These are phyloP conservation scores for Rhodotorula kratochvilovae DNA, from an alignment of 768 basidiomycete genomes.

Conservation along the genomic window DNA sequence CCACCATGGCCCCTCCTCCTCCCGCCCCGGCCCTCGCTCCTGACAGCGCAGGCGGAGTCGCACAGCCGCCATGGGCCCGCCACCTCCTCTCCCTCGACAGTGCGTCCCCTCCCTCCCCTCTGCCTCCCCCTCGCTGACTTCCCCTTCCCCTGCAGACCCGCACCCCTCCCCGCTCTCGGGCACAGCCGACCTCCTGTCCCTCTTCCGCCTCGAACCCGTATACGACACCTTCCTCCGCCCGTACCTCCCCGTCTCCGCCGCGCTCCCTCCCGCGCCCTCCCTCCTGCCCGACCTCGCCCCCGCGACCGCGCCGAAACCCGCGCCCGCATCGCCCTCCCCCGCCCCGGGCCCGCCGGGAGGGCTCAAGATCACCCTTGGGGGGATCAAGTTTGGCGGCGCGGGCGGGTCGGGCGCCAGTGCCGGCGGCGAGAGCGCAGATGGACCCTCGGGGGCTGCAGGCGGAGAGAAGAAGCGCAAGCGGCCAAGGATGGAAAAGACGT, in stretches of 20 bases:
- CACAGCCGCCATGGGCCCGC: neutral
- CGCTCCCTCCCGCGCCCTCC: neutral
- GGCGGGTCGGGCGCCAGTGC: neutral
- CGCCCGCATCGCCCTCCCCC: neutral
- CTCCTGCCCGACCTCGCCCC: neutral
- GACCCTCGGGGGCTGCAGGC: neutral
- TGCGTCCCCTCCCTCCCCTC: neutral
- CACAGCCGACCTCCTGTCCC: slow-evolving; percentile 36
- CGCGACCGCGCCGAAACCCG: neutral
- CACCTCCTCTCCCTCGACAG: slow-evolving; percentile 4
- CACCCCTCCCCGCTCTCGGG: slow-evolving; percentile 29
- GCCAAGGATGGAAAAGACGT: slow-evolving; percentile 41
- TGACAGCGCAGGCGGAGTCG: no score
- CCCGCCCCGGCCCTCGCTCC: no score
- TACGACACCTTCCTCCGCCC: slow-evolving; percentile 42
- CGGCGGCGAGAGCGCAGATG: neutral
- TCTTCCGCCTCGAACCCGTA: slow-evolving; percentile 23
- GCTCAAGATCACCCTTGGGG: slow-evolving; percentile 30
- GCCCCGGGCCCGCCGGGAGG: neutral
- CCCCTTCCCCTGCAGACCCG: neutral
- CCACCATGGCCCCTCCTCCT: neutral
- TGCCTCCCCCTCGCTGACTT: neutral
- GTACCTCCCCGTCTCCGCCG: slow-evolving; percentile 18
- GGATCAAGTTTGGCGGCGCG: slow-evolving; percentile 16
- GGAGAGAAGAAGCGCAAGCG: slow-evolving; percentile 16